phyloP scores from a whole-genome alignment of 2,329 filamentous ascomycete species.

The Ciborinia camelliae region DNA sequence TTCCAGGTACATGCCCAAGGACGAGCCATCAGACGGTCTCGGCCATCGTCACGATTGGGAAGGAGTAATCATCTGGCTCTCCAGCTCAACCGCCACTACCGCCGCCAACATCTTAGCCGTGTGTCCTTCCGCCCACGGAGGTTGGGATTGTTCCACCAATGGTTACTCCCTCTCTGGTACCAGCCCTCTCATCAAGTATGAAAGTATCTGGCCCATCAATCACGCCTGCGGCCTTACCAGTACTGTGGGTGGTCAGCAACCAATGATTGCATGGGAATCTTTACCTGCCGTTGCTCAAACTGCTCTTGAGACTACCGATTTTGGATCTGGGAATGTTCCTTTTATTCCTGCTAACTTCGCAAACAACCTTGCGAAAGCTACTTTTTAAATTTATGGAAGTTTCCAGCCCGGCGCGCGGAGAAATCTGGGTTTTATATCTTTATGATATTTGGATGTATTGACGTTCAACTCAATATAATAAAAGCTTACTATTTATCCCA shows the following conservation, averaged over 20 bases:
- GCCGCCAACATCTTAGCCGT: constrained; percentile 45
- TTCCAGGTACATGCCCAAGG: constrained; percentile 48
- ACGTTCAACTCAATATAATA: too few relatives aligned
- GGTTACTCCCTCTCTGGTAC: constrained; percentile 43
- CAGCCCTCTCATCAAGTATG: constrained; percentile 47
- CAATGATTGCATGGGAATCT: constrained; percentile 45
- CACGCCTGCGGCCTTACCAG: constrained; percentile 41
- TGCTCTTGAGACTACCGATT: constrained; percentile 41
- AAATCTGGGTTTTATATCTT: neutral
- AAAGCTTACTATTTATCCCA: too few relatives aligned
- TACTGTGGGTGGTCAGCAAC: constrained; percentile 40
- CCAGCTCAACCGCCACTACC: constrained; percentile 34
- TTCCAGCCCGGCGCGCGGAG: too few relatives aligned
- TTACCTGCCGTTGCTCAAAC: constrained; percentile 38
- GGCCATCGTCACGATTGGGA: constrained; percentile 57
- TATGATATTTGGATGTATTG: too few relatives aligned
- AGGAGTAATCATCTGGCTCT: constrained; percentile 51
- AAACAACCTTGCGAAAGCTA: constrained; percentile 43
- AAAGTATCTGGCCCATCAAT: constrained; percentile 47
- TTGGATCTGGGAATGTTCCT: constrained; percentile 43
- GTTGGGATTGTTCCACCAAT: constrained; percentile 44
- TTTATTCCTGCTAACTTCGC: constrained; percentile 39
- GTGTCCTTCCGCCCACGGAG: constrained; percentile 51
- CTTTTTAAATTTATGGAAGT: constrained; percentile 38
- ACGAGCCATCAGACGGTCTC: constrained; percentile 40